phyloP scores from a whole-genome alignment of 768 basidiomycete genomes.

The Clitopilus hobsonii region DNA sequence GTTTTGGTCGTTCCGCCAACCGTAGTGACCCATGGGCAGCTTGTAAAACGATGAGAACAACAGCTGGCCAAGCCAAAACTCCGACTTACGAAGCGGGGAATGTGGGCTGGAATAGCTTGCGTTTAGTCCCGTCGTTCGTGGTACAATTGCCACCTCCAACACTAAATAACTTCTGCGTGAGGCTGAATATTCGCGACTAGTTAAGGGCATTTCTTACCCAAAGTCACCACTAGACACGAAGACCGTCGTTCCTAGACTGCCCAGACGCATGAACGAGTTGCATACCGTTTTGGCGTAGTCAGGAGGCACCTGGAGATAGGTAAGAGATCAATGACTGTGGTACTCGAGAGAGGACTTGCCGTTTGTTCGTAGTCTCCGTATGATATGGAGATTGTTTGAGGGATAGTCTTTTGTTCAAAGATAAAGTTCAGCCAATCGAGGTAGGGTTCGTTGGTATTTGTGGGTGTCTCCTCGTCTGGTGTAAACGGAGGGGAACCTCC shows the following conservation, averaged over 20 bases:
- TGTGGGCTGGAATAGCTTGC: constrained; percentile 29
- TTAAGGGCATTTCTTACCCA: constrained; percentile 24
- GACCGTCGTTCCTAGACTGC: constrained; percentile 46
- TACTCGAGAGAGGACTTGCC: constrained; percentile 16
- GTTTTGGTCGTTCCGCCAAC: constrained; percentile 61
- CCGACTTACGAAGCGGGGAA: constrained; percentile 41
- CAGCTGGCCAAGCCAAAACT: constrained; percentile 15
- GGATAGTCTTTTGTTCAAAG: constrained; percentile 27
- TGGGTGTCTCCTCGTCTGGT: constrained; percentile 28
- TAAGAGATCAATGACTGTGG: constrained; percentile 5
- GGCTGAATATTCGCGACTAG: constrained; percentile 18
- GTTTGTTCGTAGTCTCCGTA: constrained; percentile 57
- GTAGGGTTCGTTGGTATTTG: constrained; percentile 40
- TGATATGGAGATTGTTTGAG: constrained; percentile 46
- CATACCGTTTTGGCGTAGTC: constrained; percentile 43
- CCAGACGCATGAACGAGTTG: constrained; percentile 40
- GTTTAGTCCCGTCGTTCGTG: constrained; percentile 43
- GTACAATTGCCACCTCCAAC: constrained; percentile 50
- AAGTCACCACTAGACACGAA: constrained; percentile 48
- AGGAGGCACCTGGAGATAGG: constrained; percentile 29
- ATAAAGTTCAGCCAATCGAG: constrained; percentile 49
- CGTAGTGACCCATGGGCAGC: constrained; percentile 62
- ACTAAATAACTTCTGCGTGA: too few species aligned
- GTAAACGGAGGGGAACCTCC: constrained; percentile 43
- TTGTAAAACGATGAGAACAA: constrained; percentile 8